Percentiles rank a stretch among this genome's conserved stretches.
Conservation (phyloP, 345 rosid genomes). For the Excoecaria agallocha region DNA sequence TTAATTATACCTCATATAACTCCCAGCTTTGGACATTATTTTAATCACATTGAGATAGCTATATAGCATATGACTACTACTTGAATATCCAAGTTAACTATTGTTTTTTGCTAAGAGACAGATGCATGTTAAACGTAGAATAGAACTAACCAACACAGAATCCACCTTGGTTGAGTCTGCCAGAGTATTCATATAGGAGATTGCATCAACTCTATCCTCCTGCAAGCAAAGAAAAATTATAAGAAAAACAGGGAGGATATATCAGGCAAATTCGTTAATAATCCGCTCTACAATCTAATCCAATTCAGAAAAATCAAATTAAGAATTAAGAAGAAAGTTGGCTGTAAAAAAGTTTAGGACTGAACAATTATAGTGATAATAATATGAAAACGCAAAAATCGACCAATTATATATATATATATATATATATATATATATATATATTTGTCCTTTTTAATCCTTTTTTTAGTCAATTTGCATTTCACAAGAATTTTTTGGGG, state of each 20-base stretch:
- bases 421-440: too few species aligned
- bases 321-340: not conserved
- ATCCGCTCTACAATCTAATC: not conserved
- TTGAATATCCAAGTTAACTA: constrained; percentile 5
- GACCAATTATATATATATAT: not conserved
- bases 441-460: not conserved
- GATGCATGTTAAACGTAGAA: constrained; percentile 8
- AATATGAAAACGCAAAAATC: not conserved
- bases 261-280: not conserved
- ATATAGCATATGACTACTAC: too few species aligned
- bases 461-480: not conserved
- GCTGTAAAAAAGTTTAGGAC: not conserved
- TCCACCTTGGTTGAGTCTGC: constrained; percentile 53
- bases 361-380: not conserved
- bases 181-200: constrained; percentile 48
- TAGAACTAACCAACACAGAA: constrained; percentile 60
- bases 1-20: too few species aligned
- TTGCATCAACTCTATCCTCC: constrained; percentile 68
- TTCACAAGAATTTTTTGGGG: not conserved
- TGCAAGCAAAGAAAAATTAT: constrained; percentile 36
- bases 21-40: too few species aligned
- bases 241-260: too few species aligned
- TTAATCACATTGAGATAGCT: too few species aligned
- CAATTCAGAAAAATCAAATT: not conserved
- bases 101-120: constrained; percentile 10